Evolutionary conservation across 768 basidiomycete genomes (phyloP).

Genomic region (Tylopilus plumbeoviolaceoides): DNA sequence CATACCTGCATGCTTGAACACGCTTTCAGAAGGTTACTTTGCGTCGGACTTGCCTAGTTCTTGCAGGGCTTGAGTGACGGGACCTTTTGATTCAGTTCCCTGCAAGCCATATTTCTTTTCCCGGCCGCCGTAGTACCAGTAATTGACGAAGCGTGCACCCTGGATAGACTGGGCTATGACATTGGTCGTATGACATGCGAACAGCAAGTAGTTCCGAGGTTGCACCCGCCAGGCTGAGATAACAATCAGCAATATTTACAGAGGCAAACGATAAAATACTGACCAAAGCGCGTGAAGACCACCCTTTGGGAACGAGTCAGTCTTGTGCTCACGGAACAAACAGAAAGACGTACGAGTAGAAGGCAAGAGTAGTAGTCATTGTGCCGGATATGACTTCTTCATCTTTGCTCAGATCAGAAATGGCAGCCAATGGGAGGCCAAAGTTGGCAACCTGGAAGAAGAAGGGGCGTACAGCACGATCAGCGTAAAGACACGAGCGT

Average conservation of each 20-base stretch:
- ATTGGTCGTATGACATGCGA: constrained; percentile 93
- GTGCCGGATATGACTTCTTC: constrained; percentile 95
- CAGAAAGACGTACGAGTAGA: constrained; percentile 78
- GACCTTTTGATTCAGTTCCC: constrained; percentile 32
- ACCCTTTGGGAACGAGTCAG: constrained; percentile 32
- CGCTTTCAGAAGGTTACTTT: constrained; percentile 11
- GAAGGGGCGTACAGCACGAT: constrained; percentile 6
- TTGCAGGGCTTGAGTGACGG: constrained; percentile 49
- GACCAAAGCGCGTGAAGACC: constrained; percentile 97
- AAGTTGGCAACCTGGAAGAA: constrained; percentile 86
- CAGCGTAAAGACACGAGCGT: constrained; percentile 2
- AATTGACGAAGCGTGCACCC: constrained; percentile 80
- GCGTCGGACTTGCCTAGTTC: constrained; percentile 32
- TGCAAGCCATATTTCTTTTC: constrained; percentile 58
- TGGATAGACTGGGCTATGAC: constrained; percentile 82
- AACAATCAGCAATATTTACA: constrained; percentile 2
- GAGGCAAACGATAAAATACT: not conserved
- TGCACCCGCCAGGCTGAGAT: constrained; percentile 85
- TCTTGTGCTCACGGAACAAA: constrained; percentile 4
- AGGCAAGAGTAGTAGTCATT: constrained; percentile 88
- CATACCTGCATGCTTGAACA: not conserved
- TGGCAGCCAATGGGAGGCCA: constrained; percentile 92
- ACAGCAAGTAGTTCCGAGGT: constrained; percentile 92
- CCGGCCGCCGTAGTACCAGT: constrained; percentile 87
- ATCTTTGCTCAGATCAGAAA: constrained; percentile 88